Evolutionary conservation across 257 asterid genomes (phyloP).

Genomic region (Cordia subcordata): DNA sequence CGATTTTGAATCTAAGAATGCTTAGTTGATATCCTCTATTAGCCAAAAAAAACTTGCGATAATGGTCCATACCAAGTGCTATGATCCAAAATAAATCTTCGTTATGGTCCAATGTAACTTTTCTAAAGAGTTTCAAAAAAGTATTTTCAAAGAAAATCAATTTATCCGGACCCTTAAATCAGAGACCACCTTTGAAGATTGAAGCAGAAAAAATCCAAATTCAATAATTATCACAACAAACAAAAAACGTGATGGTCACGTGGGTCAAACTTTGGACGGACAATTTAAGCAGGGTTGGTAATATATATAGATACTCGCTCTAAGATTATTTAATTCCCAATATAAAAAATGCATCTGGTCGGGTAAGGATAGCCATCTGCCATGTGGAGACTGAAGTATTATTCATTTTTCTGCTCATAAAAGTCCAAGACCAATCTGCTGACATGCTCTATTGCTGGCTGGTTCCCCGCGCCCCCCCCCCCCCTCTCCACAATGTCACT

Average conservation of each 20-base stretch:
- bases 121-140: too few species aligned
- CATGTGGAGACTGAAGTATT: constrained; percentile 8
- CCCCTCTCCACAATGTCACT: neutral
- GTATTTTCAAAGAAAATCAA: too few species aligned
- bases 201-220: neutral
- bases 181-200: neutral
- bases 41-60: too few species aligned
- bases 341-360: neutral
- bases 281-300: neutral
- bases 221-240: too few species aligned
- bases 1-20: too few species aligned
- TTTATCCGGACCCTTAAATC: too few species aligned
- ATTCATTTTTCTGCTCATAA: neutral
- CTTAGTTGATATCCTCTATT: too few species aligned
- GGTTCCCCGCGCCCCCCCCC: too few species aligned
- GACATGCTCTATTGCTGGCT: neutral
- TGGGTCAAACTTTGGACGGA: neutral
- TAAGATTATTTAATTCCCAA: neutral
- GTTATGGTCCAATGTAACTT: too few species aligned
- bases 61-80: too few species aligned
- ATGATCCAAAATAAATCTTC: too few species aligned
- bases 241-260: neutral
- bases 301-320: too few species aligned
- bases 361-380: constrained; percentile 10
- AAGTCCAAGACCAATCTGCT: constrained; percentile 1